Evolutionary conservation across 2,329 filamentous ascomycete species (phyloP), one percentile per base, ranked within the genome.

Genomic region (Fusarium scirpi): DNA sequence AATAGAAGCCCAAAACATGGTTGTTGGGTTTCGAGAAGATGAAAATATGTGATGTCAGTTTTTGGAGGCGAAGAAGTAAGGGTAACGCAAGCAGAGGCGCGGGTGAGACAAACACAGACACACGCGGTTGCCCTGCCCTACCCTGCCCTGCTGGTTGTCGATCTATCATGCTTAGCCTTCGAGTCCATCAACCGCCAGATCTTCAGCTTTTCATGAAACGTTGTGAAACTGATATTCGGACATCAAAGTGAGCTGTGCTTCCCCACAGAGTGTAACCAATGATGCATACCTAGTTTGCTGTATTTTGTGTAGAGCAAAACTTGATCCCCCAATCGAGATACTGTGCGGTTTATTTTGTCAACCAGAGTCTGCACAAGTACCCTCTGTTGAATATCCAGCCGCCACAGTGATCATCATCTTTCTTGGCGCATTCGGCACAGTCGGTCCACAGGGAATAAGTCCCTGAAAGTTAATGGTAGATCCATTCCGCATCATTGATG

Each of bases 361-460:
- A 4, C 46, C 53, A 1, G 0, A 2, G 8, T 29, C 15, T 18
- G 2, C 32, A 18, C 34, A 53, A 48, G 68, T 70, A 71, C 63
- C 44, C 5, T 11, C 12, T 18, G 47, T 43, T 51, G 51, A 51
- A 20, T 29, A 29, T n/a, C 43, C 40, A 38, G 55, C 49, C 68
- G 64, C 68, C 68, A 71, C 68, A 64, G 40, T 62, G 68, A 70
- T 70, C 68, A 70, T 45, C 68, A 69, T 48, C 20, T 9, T 57
- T 54, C 53, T 69, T 59, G 52, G 65, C 57, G 47, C 58, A 65
- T 69, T 71, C 68, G 63, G 59, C 47, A 44, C 54, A 59, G 43
- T 58, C 64, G 58, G 34, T 22, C 7, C 53, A 40, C 62, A 51
- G 34, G 38, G 40, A 38, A 54, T 60, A 57, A 62, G 65, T 67